Conservation (phyloP, 768 basidiomycete genomes). For the Neoboletus magnificus region DNA sequence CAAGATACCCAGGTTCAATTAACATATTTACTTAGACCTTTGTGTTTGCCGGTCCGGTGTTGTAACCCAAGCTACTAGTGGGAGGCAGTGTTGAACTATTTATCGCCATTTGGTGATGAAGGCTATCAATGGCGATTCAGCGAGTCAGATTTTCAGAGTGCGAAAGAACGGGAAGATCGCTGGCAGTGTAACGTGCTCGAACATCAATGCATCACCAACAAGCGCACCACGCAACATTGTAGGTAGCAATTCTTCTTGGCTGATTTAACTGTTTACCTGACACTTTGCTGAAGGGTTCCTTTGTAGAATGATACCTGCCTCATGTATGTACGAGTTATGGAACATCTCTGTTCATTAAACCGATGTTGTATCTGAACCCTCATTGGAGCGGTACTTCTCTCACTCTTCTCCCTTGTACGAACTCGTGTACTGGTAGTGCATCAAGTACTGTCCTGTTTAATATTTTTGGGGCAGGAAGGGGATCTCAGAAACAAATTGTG, state of each 20-base stretch:
- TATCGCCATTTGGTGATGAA: slow-evolving; percentile 47
- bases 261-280: slow-evolving; percentile 19
- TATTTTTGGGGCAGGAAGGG: background rate
- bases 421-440: background rate
- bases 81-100: background rate
- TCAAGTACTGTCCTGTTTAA: background rate
- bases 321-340: too few species aligned
- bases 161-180: too few species aligned
- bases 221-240: too few species aligned
- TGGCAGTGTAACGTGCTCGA: too few species aligned
- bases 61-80: background rate
- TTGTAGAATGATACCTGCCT: background rate
- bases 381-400: background rate
- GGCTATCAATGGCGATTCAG: slow-evolving; percentile 46
- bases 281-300: background rate
- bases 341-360: background rate
- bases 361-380: background rate
- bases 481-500: background rate
- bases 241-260: background rate
- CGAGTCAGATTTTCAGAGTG: slow-evolving; percentile 22
- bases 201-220: too few species aligned
- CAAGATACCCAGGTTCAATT: too few species aligned
- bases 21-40: background rate
- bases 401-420: background rate
- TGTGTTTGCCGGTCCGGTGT: background rate